Evolutionary conservation across 306 rosid genomes (phyloP).

Genomic region (Ziziphus jujuba): DNA sequence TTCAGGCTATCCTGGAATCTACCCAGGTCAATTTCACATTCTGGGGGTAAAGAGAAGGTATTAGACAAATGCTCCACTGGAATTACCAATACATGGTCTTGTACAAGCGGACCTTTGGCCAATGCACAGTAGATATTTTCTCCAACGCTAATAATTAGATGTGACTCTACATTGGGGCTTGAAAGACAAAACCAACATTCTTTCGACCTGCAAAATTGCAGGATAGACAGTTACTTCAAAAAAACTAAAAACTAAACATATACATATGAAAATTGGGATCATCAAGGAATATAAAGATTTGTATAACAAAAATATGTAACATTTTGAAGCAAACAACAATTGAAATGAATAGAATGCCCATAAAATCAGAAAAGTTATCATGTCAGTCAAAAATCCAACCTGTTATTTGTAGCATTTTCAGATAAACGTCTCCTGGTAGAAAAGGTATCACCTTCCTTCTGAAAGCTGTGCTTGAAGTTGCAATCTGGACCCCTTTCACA

Average conservation of each 20-base stretch:
- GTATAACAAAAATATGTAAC: neutral
- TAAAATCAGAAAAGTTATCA: conserved; percentile 20
- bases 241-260: too few relatives aligned
- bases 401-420: conserved; percentile 53
- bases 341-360: conserved; percentile 2
- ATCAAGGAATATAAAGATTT: too few relatives aligned
- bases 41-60: conserved; percentile 60
- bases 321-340: conserved; percentile 2
- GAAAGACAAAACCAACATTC: conserved; percentile 99
- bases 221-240: conserved; percentile 9
- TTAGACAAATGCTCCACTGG: conserved; percentile 80
- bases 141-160: conserved; percentile 78
- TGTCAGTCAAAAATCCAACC: conserved; percentile 38
- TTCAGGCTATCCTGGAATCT: conserved; percentile 64
- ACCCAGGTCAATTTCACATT: conserved; percentile 61
- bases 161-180: conserved; percentile 81
- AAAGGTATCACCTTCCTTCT: conserved; percentile 56
- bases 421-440: conserved; percentile 48
- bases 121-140: conserved; percentile 85
- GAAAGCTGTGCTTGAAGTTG: conserved; percentile 76
- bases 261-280: too few relatives aligned
- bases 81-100: conserved; percentile 77
- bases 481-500: conserved; percentile 93
- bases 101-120: conserved; percentile 91
- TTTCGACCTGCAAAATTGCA: conserved; percentile 65